Conservation (phyloP, 768 basidiomycete species). For the Flagelloscypha sp. region DNA sequence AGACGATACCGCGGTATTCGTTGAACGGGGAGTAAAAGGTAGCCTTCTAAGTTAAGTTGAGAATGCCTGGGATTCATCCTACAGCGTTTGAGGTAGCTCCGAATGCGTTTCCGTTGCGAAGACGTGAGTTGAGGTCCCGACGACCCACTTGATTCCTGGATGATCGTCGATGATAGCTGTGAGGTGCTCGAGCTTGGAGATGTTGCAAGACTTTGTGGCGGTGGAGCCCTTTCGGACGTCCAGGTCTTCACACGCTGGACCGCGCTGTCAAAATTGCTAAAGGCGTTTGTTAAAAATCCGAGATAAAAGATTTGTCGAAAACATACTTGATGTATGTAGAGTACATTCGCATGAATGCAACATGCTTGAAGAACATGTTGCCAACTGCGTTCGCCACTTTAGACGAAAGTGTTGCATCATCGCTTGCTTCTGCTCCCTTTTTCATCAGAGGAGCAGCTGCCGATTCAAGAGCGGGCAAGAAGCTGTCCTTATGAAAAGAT, state of each 20-base stretch:
- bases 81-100: constrained; percentile 82
- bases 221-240: constrained; percentile 49
- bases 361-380: constrained; percentile 85
- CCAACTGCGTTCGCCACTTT: constrained; percentile 76
- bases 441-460: constrained; percentile 66
- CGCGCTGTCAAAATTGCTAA: constrained; percentile 90
- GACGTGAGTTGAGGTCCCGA: too few species aligned
- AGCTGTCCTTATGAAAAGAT: constrained; percentile 88
- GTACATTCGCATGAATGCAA: constrained; percentile 98
- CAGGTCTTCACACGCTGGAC: constrained; percentile 83
- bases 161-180: too few species aligned
- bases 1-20: constrained; percentile 95
- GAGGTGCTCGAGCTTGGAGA: constrained; percentile 56
- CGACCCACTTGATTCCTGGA: too few species aligned
- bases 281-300: constrained; percentile 10
- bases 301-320: constrained; percentile 5
- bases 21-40: constrained; percentile 90
- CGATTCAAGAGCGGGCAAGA: constrained; percentile 81
- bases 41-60: constrained; percentile 90
- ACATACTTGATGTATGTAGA: constrained; percentile 94
- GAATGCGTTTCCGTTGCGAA: constrained; percentile 89
- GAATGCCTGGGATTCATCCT: constrained; percentile 85
- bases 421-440: constrained; percentile 32
- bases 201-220: constrained; percentile 34
- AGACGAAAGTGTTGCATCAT: constrained; percentile 66